Conservation (phyloP, 768 basidiomycete genomes). For the Tricholoma furcatifolium region DNA sequence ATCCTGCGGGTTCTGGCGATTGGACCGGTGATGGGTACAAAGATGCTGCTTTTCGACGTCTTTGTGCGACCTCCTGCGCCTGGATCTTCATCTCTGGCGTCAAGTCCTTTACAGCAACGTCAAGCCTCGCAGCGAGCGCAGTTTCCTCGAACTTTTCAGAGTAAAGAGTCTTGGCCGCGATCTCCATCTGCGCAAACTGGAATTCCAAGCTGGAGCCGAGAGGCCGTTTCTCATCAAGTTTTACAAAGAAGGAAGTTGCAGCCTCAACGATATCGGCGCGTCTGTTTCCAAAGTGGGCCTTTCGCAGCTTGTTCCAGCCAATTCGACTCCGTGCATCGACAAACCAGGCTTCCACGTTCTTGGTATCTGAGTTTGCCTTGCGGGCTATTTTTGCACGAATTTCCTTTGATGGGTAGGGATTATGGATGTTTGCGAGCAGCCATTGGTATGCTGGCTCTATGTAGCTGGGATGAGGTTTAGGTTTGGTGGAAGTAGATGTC, state of each 20-base stretch:
- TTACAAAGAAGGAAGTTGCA: slow-evolving; percentile 33
- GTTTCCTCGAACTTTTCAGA: slow-evolving; percentile 17
- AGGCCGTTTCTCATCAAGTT: slow-evolving; percentile 15
- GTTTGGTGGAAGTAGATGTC: not conserved
- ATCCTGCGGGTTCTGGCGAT: slow-evolving; percentile 11
- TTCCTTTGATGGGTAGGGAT: slow-evolving; percentile 48
- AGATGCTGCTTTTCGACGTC: slow-evolving; percentile 5
- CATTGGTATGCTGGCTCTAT: slow-evolving; percentile 36
- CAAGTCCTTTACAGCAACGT: slow-evolving; percentile 28
- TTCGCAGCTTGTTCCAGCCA: slow-evolving; percentile 48
- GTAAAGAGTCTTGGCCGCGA: slow-evolving; percentile 19
- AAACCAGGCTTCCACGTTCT: slow-evolving; percentile 47
- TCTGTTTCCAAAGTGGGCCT: slow-evolving; percentile 29
- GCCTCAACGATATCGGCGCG: slow-evolving; percentile 34
- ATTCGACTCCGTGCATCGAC: slow-evolving; percentile 46
- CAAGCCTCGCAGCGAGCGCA: slow-evolving; percentile 22
- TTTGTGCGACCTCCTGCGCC: slow-evolving; percentile 8
- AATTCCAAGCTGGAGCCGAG: slow-evolving; percentile 18
- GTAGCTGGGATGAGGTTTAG: slow-evolving; percentile 14
- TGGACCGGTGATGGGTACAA: slow-evolving; percentile 21
- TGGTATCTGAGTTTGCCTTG: slow-evolving; percentile 19
- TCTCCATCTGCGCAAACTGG: slow-evolving; percentile 22
- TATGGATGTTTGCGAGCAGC: slow-evolving; percentile 44
- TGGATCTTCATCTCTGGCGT: slow-evolving; percentile 19
- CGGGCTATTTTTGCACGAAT: slow-evolving; percentile 27